These are phyloP conservation scores for Suillus weaverae DNA, from an alignment of 768 basidiomycete species.

Conservation along the genomic window DNA sequence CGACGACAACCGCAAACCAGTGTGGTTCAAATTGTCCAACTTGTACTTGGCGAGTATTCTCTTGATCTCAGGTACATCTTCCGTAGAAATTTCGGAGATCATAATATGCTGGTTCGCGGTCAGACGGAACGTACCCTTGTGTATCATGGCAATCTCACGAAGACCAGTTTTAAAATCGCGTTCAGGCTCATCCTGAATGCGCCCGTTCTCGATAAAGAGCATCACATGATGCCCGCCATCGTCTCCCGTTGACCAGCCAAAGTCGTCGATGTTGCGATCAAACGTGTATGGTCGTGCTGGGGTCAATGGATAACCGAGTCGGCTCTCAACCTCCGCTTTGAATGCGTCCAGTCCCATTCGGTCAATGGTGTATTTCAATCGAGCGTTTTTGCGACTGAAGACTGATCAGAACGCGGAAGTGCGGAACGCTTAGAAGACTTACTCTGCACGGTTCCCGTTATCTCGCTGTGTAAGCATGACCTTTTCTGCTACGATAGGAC, in stretches of 20 bases:
- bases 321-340: conserved; percentile 87
- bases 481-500: conserved; percentile 83
- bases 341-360: conserved; percentile 88
- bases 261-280: conserved; percentile 89
- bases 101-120: conserved; percentile 96
- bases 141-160: conserved; percentile 88
- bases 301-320: conserved; percentile 73
- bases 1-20: conserved; percentile 80
- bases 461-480: conserved; percentile 94
- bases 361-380: conserved; percentile 96
- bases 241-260: conserved; percentile 87
- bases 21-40: conserved; percentile 81
- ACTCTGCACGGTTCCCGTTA: conserved; percentile 94
- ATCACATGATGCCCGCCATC: conserved; percentile 92
- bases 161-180: conserved; percentile 91
- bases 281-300: conserved; percentile 80
- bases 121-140: conserved; percentile 91
- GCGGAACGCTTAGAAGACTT: conserved; percentile 32
- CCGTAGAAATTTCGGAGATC: conserved; percentile 76
- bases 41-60: conserved; percentile 77
- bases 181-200: conserved; percentile 91
- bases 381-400: conserved; percentile 74
- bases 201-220: conserved; percentile 95
- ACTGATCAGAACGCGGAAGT: conserved; percentile 4
- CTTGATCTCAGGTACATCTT: conserved; percentile 79